A percentile compares a stretch with the other conserved stretches of the same genome.
phyloP scores from a whole-genome alignment of 805 yeast genomes.

The Pichia cabralensis region DNA sequence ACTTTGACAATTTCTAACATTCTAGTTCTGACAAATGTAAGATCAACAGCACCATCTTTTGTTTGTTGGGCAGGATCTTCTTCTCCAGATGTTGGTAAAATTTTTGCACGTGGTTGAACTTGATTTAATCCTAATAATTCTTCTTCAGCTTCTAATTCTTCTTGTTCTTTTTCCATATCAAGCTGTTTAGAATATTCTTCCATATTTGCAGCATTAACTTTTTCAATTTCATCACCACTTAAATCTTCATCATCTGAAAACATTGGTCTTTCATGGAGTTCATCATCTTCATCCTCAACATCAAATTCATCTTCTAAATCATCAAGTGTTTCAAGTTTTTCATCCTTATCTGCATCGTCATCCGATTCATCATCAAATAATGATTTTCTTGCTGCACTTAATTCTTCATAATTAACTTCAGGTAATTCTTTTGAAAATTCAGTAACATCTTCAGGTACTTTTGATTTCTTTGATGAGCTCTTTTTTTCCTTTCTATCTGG shows the following conservation, averaged over 20 bases:
- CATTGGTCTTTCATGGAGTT: slow-evolving; percentile 52
- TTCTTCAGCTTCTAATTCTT: slow-evolving; percentile 51
- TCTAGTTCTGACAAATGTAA: slow-evolving; percentile 79
- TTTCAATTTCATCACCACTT: slow-evolving; percentile 54
- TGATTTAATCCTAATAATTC: slow-evolving; percentile 50
- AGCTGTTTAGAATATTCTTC: slow-evolving; percentile 62
- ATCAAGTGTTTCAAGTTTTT: slow-evolving; percentile 21
- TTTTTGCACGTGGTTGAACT: slow-evolving; percentile 63
- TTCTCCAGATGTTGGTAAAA: slow-evolving; percentile 66
- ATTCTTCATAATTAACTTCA: slow-evolving; percentile 57
- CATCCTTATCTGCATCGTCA: slow-evolving; percentile 33
- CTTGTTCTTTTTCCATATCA: slow-evolving; percentile 50
- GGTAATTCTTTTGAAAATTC: slow-evolving; percentile 42
- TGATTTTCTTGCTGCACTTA: slow-evolving; percentile 60
- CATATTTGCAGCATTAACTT: slow-evolving; percentile 72
- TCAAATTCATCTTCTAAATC: slow-evolving; percentile 16
- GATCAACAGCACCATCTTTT: slow-evolving; percentile 31
- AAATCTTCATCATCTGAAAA: slow-evolving; percentile 71
- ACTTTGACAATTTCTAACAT: slow-evolving; percentile 94
- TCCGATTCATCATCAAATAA: slow-evolving; percentile 60
- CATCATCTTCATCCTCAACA: slow-evolving; percentile 42
- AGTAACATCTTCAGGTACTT: slow-evolving; percentile 23
- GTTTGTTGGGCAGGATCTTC: slow-evolving; percentile 39
- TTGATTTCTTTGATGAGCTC: slow-evolving; percentile 14
- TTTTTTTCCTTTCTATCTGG: slow-evolving; percentile 16